Conservation (phyloP, 2,329 filamentous ascomycete species). For the Penicillium concentricum region DNA sequence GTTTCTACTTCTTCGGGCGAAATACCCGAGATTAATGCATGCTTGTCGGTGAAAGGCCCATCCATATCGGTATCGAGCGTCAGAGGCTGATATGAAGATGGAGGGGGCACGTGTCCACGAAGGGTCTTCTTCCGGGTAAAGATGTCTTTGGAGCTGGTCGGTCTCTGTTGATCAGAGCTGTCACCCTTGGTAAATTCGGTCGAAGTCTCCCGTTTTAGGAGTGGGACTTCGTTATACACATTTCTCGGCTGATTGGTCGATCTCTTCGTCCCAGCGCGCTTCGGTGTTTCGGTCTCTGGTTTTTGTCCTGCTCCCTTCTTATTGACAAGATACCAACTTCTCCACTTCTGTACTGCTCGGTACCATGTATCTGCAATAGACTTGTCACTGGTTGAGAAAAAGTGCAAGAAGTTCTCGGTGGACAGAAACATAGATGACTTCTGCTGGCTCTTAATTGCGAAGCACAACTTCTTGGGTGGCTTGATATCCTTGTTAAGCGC, state of each 20-base stretch:
- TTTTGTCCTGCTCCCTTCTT: slow-evolving; percentile 60
- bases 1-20: slow-evolving; percentile 18
- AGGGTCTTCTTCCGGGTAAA: slow-evolving; percentile 30
- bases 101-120: slow-evolving; percentile 32
- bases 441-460: slow-evolving; percentile 88
- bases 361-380: slow-evolving; percentile 67
- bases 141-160: slow-evolving; percentile 20
- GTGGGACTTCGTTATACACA: slow-evolving; percentile 57
- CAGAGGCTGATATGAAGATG: slow-evolving; percentile 29
- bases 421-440: slow-evolving; percentile 80
- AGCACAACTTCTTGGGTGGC: slow-evolving; percentile 81
- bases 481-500: slow-evolving; percentile 70
- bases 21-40: slow-evolving; percentile 3
- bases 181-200: slow-evolving; percentile 42
- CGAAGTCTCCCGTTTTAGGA: slow-evolving; percentile 59
- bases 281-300: slow-evolving; percentile 23
- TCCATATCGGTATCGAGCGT: slow-evolving; percentile 23
- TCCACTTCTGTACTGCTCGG: slow-evolving; percentile 72
- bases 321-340: slow-evolving; percentile 87
- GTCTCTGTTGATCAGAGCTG: slow-evolving; percentile 33
- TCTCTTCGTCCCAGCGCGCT: slow-evolving; percentile 29
- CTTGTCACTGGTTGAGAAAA: slow-evolving; percentile 78
- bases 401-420: slow-evolving; percentile 85
- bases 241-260: slow-evolving; percentile 15
- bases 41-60: slow-evolving; percentile 8